These are phyloP conservation scores for Cladophialophora bantiana DNA, from an alignment of 2,329 filamentous ascomycete genomes.

Conservation along the genomic window DNA sequence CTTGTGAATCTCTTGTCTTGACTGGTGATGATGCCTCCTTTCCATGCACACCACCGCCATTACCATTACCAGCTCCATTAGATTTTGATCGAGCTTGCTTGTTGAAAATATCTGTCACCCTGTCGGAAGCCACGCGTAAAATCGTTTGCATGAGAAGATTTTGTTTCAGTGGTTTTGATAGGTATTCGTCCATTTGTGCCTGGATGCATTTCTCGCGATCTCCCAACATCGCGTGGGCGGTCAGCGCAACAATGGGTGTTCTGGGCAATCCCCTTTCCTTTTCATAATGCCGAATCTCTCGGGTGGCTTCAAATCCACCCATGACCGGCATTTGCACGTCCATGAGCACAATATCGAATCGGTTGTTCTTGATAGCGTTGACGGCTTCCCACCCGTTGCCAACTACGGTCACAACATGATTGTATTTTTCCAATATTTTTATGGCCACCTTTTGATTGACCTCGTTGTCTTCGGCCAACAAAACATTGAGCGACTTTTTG, in stretches of 20 bases:
- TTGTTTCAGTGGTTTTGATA: slow-evolving; percentile 95
- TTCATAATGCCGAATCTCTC: slow-evolving; percentile 95
- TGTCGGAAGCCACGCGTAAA: slow-evolving; percentile 92
- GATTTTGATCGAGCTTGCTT: slow-evolving; percentile 67
- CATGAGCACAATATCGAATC: slow-evolving; percentile 97
- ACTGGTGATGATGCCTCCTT: slow-evolving; percentile 5
- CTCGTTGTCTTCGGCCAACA: slow-evolving; percentile 94
- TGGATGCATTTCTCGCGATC: slow-evolving; percentile 98
- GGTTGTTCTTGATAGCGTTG: slow-evolving; percentile 88
- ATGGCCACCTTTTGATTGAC: slow-evolving; percentile 96
- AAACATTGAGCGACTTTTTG: slow-evolving; percentile 92
- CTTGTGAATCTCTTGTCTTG: neutral
- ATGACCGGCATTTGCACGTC: slow-evolving; percentile 99
- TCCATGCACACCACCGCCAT: slow-evolving; percentile 2
- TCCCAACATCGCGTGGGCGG: slow-evolving; percentile 97
- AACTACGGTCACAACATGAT: slow-evolving; percentile 73
- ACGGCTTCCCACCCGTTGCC: slow-evolving; percentile 94
- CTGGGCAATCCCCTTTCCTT: slow-evolving; percentile 78
- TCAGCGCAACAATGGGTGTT: slow-evolving; percentile 95
- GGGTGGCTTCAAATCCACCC: slow-evolving; percentile 97
- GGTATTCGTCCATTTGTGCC: slow-evolving; percentile 98
- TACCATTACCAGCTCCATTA: slow-evolving; percentile 33
- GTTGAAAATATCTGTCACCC: slow-evolving; percentile 70
- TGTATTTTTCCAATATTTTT: slow-evolving; percentile 97
- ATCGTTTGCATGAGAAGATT: slow-evolving; percentile 98